Base-by-base conservation (phyloP, 495 filamentous ascomycete genomes). In the Aspergillus carlsbadensis region DNA sequence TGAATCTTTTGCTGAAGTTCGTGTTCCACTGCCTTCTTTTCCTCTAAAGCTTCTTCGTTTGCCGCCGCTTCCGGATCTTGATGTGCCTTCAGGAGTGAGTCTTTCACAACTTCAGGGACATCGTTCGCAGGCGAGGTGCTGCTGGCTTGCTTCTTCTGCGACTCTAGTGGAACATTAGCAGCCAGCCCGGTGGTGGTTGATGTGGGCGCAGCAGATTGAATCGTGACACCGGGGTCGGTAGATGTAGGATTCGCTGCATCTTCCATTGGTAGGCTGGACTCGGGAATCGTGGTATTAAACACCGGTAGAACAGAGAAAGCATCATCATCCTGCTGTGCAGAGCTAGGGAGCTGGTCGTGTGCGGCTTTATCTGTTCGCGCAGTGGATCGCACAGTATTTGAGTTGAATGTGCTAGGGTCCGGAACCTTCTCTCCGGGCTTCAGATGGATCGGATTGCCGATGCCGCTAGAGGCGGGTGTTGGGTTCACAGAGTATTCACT, bases 361-460 rank as follows among this genome's bases (percentile, higher is more conserved):
- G 88, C 92, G 61, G 84, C 88, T 69, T 90, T 81, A 65, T 96
- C 91, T 10, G 90, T 82, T 54, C 83, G 89, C 47, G 89, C 89
- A 33, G 75, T 80, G 8, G 79, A 82, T 10, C 71, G 59, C 13
- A 82, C 59, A 3, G 75, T 81, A 47, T 81, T 81, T 37, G 59
- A 57, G 54, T 74, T 72, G 60, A 78, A 60, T 1, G 73, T 77
- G 70, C 74, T 82, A 34, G 78, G 73, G 17, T 83, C 78, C 13
- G 90, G 91, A 31, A 96, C 82, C 66, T 84, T 83, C 71, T 95
- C 89, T 53, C 91, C 90, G n/a, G 91, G 86, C 18, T 75, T 78
- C 33, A 96, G 78, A 61, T 54, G 53, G 66, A 96, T 82, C 2
- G 92, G 93, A 62, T 96, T 96, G 39, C 89, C 82, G 40, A 81